Conservation (phyloP, 176 grass and related monocot species). For the Zizania latifolia region DNA sequence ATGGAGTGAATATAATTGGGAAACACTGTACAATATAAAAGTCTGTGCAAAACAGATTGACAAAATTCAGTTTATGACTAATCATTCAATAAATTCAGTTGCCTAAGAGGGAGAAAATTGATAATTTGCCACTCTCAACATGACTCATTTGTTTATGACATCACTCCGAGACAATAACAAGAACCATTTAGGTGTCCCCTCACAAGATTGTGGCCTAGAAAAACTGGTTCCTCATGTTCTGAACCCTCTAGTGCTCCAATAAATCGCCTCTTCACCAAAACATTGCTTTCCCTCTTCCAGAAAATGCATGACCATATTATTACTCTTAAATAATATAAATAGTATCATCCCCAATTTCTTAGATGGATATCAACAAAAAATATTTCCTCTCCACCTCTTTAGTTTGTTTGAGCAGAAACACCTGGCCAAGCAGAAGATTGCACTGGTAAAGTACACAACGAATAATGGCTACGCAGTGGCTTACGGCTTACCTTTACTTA, state of each 20-base stretch:
- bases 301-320: constrained; percentile 23
- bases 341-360: constrained; percentile 33
- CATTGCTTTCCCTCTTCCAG: constrained; percentile 34
- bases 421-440: constrained; percentile 42
- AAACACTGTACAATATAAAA: too few species aligned
- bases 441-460: constrained; percentile 12
- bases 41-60: too few species aligned
- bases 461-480: constrained; percentile 27
- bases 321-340: constrained; percentile 49
- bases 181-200: too few species aligned
- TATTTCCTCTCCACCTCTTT: constrained; percentile 15
- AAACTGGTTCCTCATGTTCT: constrained; percentile 51
- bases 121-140: too few species aligned
- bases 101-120: not conserved
- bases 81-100: not conserved
- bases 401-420: constrained; percentile 21
- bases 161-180: too few species aligned
- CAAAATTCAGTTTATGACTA: not conserved
- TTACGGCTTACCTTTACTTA: constrained; percentile 17
- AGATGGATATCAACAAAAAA: constrained; percentile 21
- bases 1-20: too few species aligned
- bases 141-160: too few species aligned
- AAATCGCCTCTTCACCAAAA: constrained; percentile 49
- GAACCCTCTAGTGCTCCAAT: too few species aligned
- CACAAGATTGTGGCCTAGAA: constrained; percentile 37